Base-by-base conservation (phyloP, 352 stramenopile species). In the Pythium sukuiense region DNA sequence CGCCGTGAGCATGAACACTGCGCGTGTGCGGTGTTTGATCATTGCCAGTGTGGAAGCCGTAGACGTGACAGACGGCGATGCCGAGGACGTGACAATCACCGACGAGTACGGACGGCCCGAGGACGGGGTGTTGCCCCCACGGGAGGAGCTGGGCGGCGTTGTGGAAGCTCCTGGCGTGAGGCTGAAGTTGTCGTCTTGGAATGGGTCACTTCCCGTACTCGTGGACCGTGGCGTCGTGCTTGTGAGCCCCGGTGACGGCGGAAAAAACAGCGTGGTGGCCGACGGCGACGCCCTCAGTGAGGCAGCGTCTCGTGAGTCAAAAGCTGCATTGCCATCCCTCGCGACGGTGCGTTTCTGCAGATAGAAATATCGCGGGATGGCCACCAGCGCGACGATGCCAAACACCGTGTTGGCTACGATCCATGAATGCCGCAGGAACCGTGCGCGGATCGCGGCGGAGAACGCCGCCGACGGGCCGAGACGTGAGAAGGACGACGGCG, bases 331-430 rank as follows among this genome's bases (percentile, higher is more conserved):
- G 41, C 41, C n/a, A 2, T 87, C 85, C 12, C 79, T 67, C 6
- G 75, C 73, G n/a, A 62, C 33, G 11, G 33, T 69, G 20, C 84
- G 77, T 5, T 61, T 72, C 62, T 93, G 87, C 43, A 79, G 65
- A 55, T 75, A 81, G 63, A 93, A 93, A 63, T 88, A 92, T 9
- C 86, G 72, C 18, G 87, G 87, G 41, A 95, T 71, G 2, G 79
- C 83, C 5, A 80, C 73, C 9, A 93, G 41, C 27, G 79, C 79
- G 46, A 92, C 70, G 55, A 88, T 76, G 4, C 87, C 87, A 70
- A 93, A 95, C 12, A 93, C 65, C 18, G 84, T 92, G 61, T 93
- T 93, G 48, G 82, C 87, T 6, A 90, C 72, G 57, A 93, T 83
- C 87, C 87, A 95, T 56, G 83, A 85, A 50, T 69, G 58, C 16